A percentile compares a stretch with the other conserved stretches of the same genome.
Evolutionary conservation across 2,329 filamentous ascomycete genomes (phyloP).

Genomic region (Sporothrix variecibatus): DNA sequence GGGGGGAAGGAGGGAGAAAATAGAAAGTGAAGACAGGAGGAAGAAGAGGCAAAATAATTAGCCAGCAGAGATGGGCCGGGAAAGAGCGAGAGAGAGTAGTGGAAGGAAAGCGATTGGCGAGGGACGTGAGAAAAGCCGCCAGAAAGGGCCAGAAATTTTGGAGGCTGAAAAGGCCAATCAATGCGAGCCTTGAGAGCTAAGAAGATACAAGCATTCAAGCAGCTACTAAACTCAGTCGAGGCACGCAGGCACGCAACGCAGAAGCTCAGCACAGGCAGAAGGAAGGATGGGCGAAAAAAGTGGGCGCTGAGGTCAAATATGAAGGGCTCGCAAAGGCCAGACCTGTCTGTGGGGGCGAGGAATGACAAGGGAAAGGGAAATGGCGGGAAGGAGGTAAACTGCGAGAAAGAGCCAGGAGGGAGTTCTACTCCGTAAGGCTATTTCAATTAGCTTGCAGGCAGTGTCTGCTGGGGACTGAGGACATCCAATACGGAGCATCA

Average conservation of each 20-base stretch:
- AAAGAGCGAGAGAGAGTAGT: not conserved
- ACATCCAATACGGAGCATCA: not conserved
- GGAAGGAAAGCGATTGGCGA: not conserved
- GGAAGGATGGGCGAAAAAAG: slow-evolving; percentile 12
- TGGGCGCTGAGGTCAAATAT: slow-evolving; percentile 20
- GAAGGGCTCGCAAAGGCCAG: not conserved
- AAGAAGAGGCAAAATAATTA: not conserved
- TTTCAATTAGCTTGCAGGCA: slow-evolving; percentile 19
- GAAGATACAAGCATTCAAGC: not conserved
- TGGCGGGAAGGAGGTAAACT: not conserved
- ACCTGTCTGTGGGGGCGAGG: not conserved
- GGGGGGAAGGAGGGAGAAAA: not conserved
- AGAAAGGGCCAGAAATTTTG: slow-evolving; percentile 6
- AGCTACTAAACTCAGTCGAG: too few species aligned
- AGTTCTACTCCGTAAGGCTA: slow-evolving; percentile 25
- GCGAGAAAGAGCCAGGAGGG: slow-evolving; percentile 21
- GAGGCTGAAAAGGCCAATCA: slow-evolving; percentile 19
- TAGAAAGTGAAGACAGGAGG: not conserved
- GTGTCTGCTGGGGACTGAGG: not conserved
- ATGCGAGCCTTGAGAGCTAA: slow-evolving; percentile 4
- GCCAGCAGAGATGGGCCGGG: slow-evolving; percentile 3
- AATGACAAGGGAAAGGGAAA: not conserved
- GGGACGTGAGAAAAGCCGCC: not conserved
- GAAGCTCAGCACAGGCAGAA: not conserved
- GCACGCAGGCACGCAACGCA: not conserved